These are phyloP conservation scores for Mycena alexandri DNA, from an alignment of 768 basidiomycete genomes.

Conservation along the genomic window DNA sequence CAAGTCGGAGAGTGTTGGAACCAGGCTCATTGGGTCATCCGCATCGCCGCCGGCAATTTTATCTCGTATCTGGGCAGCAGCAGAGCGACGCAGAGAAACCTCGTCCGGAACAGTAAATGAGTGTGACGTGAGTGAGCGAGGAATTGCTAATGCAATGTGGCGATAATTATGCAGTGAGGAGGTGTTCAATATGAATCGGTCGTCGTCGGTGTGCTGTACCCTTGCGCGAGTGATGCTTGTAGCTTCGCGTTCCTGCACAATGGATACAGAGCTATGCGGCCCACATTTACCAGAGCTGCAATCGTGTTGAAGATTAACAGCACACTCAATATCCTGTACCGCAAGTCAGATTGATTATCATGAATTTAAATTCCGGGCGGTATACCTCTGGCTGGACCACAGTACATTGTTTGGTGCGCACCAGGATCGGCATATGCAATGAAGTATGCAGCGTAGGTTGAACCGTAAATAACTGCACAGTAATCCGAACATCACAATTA, in stretches of 20 bases:
- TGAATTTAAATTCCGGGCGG: conserved; percentile 6
- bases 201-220: conserved; percentile 22
- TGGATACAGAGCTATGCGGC: not conserved
- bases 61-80: conserved; percentile 17
- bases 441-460: not conserved
- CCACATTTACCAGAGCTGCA: conserved; percentile 28
- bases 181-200: conserved; percentile 35
- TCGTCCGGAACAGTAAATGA: conserved; percentile 1
- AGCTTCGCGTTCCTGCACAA: conserved; percentile 29
- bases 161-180: conserved; percentile 38
- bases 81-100: conserved; percentile 1
- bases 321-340: conserved; percentile 37
- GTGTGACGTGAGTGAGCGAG: not conserved
- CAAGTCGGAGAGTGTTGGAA: too few species aligned
- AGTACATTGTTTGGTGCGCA: not conserved
- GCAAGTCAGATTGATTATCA: not conserved
- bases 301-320: conserved; percentile 38
- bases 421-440: conserved; percentile 1
- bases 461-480: not conserved
- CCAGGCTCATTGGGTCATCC: conserved; percentile 11
- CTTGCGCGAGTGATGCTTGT: conserved; percentile 17
- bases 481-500: not conserved
- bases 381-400: conserved; percentile 10
- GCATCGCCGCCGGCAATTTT: not conserved
- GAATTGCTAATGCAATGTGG: conserved; percentile 13